These are phyloP conservation scores for Mycena vulgaris DNA, from an alignment of 768 basidiomycete genomes.

Conservation along the genomic window DNA sequence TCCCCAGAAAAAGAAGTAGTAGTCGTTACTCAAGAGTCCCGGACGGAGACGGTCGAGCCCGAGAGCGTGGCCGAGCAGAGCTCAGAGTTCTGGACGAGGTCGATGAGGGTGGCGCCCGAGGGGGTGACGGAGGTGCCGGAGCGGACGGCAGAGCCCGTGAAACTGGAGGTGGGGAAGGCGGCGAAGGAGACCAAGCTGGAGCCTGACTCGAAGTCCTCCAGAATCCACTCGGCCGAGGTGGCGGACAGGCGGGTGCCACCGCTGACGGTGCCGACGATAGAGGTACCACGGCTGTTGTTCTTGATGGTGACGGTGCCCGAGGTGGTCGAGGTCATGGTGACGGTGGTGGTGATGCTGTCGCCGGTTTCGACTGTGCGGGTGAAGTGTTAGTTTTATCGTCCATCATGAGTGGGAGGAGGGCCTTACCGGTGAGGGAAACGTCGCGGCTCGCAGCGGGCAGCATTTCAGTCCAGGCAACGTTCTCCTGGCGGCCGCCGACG, in stretches of 20 bases:
- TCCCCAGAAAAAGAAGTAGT: slow-evolving; percentile 3
- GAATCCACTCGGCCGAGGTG: slow-evolving; percentile 36
- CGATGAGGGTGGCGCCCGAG: slow-evolving; percentile 29
- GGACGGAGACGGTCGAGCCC: slow-evolving; percentile 27
- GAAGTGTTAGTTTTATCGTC: slow-evolving; percentile 18
- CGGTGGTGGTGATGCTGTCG: slow-evolving; percentile 33
- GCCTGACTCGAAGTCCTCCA: slow-evolving; percentile 34
- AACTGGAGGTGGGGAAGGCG: slow-evolving; percentile 30
- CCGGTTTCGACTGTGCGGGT: slow-evolving; percentile 28
- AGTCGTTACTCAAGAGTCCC: slow-evolving; percentile 25
- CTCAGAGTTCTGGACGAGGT: slow-evolving; percentile 34
- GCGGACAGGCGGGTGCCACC: slow-evolving; percentile 32
- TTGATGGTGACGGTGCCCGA: slow-evolving; percentile 29
- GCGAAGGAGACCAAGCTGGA: slow-evolving; percentile 30
- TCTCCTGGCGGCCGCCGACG: slow-evolving; percentile 29
- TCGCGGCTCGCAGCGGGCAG: slow-evolving; percentile 27
- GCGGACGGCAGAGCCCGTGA: slow-evolving; percentile 31
- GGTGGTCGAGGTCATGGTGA: slow-evolving; percentile 30
- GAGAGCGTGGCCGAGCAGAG: slow-evolving; percentile 37
- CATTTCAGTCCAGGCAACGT: slow-evolving; percentile 35
- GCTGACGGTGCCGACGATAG: slow-evolving; percentile 33
- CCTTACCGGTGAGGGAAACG: slow-evolving; percentile 26
- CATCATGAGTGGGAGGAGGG: slow-evolving; percentile 8
- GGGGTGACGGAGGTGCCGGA: slow-evolving; percentile 31
- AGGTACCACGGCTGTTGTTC: slow-evolving; percentile 28